Evolutionary conservation across 805 yeast genomes (phyloP).

Genomic region (Kazachstania bromeliacearum): DNA sequence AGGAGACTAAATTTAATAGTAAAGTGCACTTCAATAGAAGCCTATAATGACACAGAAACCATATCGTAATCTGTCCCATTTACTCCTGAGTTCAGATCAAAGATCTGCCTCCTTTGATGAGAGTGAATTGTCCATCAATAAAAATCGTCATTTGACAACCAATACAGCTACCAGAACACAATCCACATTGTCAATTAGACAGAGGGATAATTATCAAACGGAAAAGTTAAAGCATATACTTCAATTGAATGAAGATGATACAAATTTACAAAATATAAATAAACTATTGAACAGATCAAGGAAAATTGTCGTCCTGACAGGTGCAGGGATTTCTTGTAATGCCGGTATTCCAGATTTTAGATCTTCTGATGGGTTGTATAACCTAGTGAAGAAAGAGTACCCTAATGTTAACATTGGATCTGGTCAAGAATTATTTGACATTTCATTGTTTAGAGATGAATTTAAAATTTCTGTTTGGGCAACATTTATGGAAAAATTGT

Average conservation of each 20-base stretch:
- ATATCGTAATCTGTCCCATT: too few species aligned
- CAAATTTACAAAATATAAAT: slow-evolving; percentile 19
- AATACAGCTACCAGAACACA: background rate
- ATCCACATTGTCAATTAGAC: background rate
- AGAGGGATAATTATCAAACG: slow-evolving; percentile 10
- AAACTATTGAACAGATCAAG: slow-evolving; percentile 26
- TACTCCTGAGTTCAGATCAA: slow-evolving; percentile 4
- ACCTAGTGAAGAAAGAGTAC: slow-evolving; percentile 52
- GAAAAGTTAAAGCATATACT: slow-evolving; percentile 11
- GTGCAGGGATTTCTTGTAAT: slow-evolving; percentile 94
- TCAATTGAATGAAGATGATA: slow-evolving; percentile 10
- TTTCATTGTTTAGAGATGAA: slow-evolving; percentile 64
- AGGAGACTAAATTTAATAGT: too few species aligned
- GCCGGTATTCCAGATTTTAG: slow-evolving; percentile 97
- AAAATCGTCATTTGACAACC: slow-evolving; percentile 4
- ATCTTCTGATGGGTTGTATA: slow-evolving; percentile 74
- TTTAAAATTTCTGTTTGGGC: slow-evolving; percentile 66
- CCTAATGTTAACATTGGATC: slow-evolving; percentile 49
- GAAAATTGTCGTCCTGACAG: slow-evolving; percentile 65
- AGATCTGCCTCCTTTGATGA: slow-evolving; percentile 12
- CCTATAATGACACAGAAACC: too few species aligned
- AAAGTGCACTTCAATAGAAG: too few species aligned
- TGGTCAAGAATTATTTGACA: slow-evolving; percentile 89
- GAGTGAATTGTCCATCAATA: slow-evolving; percentile 6
- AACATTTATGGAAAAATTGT: slow-evolving; percentile 77